Conservation (phyloP, 805 yeast genomes). For the Candida methanosorbosa region DNA sequence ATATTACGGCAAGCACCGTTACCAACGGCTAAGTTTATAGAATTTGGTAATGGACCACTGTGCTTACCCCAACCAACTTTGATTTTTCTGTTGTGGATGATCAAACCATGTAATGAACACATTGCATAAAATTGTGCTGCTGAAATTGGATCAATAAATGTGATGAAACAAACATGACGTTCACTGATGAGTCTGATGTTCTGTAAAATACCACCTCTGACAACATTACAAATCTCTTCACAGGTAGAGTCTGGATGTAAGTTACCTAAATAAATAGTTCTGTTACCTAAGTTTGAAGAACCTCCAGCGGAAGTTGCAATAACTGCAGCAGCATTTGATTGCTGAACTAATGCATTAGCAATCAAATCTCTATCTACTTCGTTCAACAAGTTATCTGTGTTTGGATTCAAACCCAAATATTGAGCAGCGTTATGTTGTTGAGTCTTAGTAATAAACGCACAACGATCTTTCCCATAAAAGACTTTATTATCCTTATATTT, state of each 20-base stretch:
- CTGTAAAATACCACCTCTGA: conserved; percentile 89
- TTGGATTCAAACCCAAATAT: conserved; percentile 84
- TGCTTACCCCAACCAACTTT: conserved; percentile 98
- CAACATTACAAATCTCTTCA: conserved; percentile 93
- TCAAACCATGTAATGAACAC: conserved; percentile 83
- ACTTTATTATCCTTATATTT: conserved; percentile 73
- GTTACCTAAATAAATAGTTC: conserved; percentile 88
- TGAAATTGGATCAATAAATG: conserved; percentile 93
- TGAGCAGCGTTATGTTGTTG: conserved; percentile 98
- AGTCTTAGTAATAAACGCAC: conserved; percentile 89
- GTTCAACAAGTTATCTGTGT: conserved; percentile 72
- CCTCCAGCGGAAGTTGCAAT: conserved; percentile 95
- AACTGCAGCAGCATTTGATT: conserved; percentile 96
- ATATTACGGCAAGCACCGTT: conserved; percentile 93
- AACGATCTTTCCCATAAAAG: conserved; percentile 88
- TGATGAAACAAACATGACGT: conserved; percentile 87
- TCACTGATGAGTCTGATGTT: conserved; percentile 73
- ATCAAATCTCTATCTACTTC: conserved; percentile 45
- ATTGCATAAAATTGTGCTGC: conserved; percentile 96
- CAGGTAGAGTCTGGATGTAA: conserved; percentile 80
- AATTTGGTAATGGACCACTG: conserved; percentile 83
- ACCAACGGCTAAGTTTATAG: conserved; percentile 80
- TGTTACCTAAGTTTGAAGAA: conserved; percentile 80
- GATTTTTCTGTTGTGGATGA: conserved; percentile 77
- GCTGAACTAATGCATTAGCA: conserved; percentile 77